Base-by-base conservation (phyloP, 495 filamentous ascomycete genomes). In the Neurospora sp. region DNA sequence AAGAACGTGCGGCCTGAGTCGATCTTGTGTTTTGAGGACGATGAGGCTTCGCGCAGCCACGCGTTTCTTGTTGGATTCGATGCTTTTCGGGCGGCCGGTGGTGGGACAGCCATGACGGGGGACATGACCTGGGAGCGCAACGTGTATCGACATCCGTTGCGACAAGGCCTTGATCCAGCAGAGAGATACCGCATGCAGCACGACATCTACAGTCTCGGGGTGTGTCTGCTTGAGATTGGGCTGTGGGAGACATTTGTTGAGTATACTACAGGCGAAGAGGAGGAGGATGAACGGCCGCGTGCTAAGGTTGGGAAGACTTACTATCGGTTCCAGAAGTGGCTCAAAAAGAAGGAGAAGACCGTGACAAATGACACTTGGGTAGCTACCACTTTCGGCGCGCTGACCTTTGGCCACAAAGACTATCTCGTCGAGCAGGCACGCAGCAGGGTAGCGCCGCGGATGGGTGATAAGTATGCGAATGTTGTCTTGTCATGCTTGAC, bases 121-220 rank as follows among this genome's bases (percentile, higher is more conserved):
- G 85, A 89, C 73, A 46, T 70, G 5, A 73, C 44, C 39, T 86
- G 84, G 84, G 77, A 84, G 54, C 80, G 80, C 27, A 83, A 88
- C 42, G 72, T 90, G 7, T 91, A 90, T 73, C 84, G 84, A 1
- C 88, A 90, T 72, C 88, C 88, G 7, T 66, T 74, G 0, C 83
- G 87, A 0, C 83, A 88, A 54, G 87, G 87, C 2, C 8, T 76
- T 0, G 73, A 46, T 1, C 83, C 83, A 0, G 73, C 82, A 41
- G 79, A 83, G 1, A 42, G 69, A 8, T 89, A 87, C 72, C 78
- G 71, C 2, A 89, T 89, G 86, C 87, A 89, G 71, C 86, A 90
- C 77, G 89, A 91, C 73, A 89, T 91, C 35, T 90, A 91, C 76
- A 89, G 87, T 75, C 81, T 91, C 14, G 89, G 90, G 0, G 86